Evolutionary conservation across 208 protist species (phyloP).

Genomic region (Acanthamoeba royreba): DNA sequence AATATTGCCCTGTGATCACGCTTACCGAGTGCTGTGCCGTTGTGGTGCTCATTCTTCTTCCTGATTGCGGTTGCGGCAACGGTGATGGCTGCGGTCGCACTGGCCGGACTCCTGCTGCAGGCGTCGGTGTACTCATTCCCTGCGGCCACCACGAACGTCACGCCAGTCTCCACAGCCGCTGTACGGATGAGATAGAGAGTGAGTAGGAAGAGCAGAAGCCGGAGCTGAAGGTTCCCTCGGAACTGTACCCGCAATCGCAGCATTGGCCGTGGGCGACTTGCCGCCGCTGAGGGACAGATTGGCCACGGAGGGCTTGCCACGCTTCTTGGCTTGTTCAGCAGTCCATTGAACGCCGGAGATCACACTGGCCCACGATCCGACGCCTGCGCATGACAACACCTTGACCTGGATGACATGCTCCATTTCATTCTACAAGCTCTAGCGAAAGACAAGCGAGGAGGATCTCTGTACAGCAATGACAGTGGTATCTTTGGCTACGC

Average conservation of each 20-base stretch:
- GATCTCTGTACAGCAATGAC: too few species aligned
- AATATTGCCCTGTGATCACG: not conserved
- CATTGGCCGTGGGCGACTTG: slow-evolving; percentile 3
- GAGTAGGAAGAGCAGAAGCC: too few species aligned
- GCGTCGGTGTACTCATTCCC: slow-evolving; percentile 4
- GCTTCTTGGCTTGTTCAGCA: slow-evolving; percentile 27
- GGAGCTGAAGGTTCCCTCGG: too few species aligned
- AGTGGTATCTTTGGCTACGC: not conserved
- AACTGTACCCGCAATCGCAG: too few species aligned
- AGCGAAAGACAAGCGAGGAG: too few species aligned
- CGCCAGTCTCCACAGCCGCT: slow-evolving; percentile 5
- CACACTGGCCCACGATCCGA: not conserved
- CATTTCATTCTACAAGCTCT: too few species aligned
- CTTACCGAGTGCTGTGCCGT: too few species aligned
- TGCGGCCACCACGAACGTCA: slow-evolving; percentile 41
- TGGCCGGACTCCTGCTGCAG: slow-evolving; percentile 9
- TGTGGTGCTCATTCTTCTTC: too few species aligned
- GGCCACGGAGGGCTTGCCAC: too few species aligned
- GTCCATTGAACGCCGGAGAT: slow-evolving; percentile 33
- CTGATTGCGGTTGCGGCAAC: slow-evolving; percentile 3
- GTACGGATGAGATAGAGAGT: too few species aligned
- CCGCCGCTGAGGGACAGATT: slow-evolving; percentile 46
- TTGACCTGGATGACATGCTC: too few species aligned
- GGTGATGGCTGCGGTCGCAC: not conserved
- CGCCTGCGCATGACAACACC: not conserved